Evolutionary conservation across 331 rosid genomes (phyloP).

Genomic region (Telfairia occidentalis): DNA sequence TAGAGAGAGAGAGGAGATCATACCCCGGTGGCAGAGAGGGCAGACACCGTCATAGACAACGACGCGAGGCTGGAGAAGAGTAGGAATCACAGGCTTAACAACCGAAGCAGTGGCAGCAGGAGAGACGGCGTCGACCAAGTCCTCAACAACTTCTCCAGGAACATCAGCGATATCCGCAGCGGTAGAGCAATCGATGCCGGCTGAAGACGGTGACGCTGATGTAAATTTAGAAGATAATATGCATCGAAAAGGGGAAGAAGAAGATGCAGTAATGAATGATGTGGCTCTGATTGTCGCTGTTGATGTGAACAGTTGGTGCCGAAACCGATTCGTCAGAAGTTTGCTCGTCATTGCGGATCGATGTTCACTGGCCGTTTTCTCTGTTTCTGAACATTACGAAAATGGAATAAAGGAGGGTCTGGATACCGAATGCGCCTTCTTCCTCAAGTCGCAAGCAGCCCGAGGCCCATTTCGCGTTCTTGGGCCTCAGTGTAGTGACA

Average conservation of each 20-base stretch:
- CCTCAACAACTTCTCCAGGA: slow-evolving; percentile 1
- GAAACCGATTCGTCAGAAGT: neutral
- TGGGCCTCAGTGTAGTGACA: neutral
- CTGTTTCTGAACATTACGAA: neutral
- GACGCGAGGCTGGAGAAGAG: slow-evolving; percentile 62
- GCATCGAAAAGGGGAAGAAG: slow-evolving; percentile 1
- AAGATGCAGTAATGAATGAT: neutral
- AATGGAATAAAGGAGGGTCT: neutral
- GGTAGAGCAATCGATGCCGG: slow-evolving; percentile 5
- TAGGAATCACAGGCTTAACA: slow-evolving; percentile 18
- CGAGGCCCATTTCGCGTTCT: neutral
- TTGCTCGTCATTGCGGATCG: neutral
- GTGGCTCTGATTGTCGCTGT: neutral
- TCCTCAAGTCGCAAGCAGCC: slow-evolving; percentile 10
- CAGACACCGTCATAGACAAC: slow-evolving; percentile 72
- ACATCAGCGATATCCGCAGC: slow-evolving; percentile 10
- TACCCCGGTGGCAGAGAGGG: slow-evolving; percentile 73
- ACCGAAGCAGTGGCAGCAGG: slow-evolving; percentile 6
- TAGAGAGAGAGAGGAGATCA: neutral
- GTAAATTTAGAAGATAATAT: neutral
- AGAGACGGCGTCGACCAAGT: neutral
- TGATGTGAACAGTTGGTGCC: neutral
- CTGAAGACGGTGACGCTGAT: neutral
- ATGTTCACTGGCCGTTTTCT: neutral
- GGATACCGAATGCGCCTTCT: neutral